These are phyloP conservation scores for Hordeum marinum DNA, from an alignment of 176 grass and related monocot species.

Conservation along the genomic window DNA sequence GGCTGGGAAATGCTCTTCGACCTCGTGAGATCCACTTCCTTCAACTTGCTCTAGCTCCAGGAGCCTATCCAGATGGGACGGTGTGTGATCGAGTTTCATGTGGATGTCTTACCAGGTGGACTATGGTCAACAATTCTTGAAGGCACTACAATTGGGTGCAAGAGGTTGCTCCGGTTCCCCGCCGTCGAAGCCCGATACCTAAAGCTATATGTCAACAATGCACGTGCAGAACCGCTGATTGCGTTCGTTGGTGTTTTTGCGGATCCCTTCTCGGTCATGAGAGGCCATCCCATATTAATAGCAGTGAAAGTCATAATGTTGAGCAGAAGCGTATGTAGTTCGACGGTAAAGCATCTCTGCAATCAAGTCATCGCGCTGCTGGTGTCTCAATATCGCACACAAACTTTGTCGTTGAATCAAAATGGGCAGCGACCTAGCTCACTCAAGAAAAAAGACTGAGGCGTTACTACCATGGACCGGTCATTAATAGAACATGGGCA, in stretches of 20 bases:
- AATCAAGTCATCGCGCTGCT: no score
- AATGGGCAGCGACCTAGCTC: no score
- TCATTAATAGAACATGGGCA: no score
- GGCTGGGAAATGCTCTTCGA: constrained; percentile 62
- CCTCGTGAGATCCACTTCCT: constrained; percentile 39
- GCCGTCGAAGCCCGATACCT: constrained; percentile 38
- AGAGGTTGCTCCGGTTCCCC: constrained; percentile 65
- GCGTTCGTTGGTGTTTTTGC: constrained; percentile 68
- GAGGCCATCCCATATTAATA: no score
- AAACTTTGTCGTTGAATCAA: no score
- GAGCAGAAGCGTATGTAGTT: no score
- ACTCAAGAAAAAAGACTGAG: no score
- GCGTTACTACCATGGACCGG: no score
- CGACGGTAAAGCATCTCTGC: no score
- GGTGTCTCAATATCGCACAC: no score
- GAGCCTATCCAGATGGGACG: constrained; percentile 96
- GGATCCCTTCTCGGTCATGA: constrained; percentile 60
- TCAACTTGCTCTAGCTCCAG: constrained; percentile 81
- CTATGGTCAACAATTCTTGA: constrained; percentile 48
- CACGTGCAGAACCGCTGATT: constrained; percentile 65
- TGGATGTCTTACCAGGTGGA: constrained; percentile 44
- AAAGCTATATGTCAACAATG: constrained; percentile 46
- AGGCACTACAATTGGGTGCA: constrained; percentile 82
- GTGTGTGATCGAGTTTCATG: constrained; percentile 66
- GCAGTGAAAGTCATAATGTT: no score